Evolutionary conservation across 148 eudicot genomes (phyloP).

Genomic region (Selenicereus undatus): DNA sequence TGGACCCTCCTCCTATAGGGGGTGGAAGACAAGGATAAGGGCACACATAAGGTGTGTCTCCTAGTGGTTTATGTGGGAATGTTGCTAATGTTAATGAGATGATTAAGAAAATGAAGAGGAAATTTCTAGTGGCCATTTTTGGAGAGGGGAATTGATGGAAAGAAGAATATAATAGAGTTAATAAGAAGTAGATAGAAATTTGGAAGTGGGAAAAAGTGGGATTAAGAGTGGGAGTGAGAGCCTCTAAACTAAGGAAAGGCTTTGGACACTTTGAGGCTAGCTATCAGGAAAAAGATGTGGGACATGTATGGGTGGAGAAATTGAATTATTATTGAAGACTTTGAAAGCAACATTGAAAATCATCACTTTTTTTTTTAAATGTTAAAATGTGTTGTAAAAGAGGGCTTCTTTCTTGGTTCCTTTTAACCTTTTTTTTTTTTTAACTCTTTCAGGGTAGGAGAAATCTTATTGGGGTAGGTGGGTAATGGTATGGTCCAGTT

Average conservation of each 20-base stretch:
- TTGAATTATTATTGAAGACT: conserved; percentile 19
- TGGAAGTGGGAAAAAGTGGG: conserved; percentile 8
- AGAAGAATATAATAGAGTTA: neutral
- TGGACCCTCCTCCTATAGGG: conserved; percentile 14
- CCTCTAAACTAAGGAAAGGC: conserved; percentile 3
- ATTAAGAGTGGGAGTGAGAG: neutral
- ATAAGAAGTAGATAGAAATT: neutral
- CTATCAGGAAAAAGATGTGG: conserved; percentile 10
- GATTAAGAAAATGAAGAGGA: neutral
- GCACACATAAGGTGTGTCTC: conserved; percentile 32
- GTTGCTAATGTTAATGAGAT: conserved; percentile 10
- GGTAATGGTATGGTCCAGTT: too few species aligned
- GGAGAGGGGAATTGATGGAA: neutral
- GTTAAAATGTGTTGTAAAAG: conserved; percentile 5
- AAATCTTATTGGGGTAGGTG: neutral
- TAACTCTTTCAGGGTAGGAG: neutral
- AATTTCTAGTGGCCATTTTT: conserved; percentile 18
- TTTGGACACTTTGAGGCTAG: conserved; percentile 4
- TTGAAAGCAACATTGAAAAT: conserved; percentile 25
- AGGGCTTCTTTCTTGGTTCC: neutral
- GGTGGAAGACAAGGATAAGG: conserved; percentile 38
- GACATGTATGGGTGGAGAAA: conserved; percentile 21
- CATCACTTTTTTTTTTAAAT: neutral
- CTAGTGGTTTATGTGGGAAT: conserved; percentile 21
- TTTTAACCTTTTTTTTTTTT: neutral